Percentiles rank a stretch among this genome's conserved stretches.
Conservation (phyloP, 164 flowering plant genomes). For the grape (Vitis vinifera) region DNA sequence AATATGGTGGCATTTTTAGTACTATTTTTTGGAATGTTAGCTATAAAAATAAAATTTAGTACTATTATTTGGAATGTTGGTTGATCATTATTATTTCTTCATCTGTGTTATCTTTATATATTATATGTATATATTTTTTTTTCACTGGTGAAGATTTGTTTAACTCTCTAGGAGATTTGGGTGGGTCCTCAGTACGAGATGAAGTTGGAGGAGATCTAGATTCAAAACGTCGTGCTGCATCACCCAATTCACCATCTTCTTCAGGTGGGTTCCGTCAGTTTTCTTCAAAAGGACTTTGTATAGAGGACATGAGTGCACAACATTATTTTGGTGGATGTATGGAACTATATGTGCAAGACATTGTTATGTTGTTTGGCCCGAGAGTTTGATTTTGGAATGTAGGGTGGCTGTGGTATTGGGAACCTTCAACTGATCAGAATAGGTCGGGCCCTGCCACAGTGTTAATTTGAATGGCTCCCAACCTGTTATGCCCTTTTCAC, state of each 20-base stretch:
- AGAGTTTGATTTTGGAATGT: slow-evolving; percentile 61
- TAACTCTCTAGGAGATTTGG: slow-evolving; percentile 64
- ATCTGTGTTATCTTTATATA: not conserved
- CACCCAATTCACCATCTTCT: slow-evolving; percentile 82
- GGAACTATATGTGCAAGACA: slow-evolving; percentile 49
- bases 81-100: not conserved
- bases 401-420: slow-evolving; percentile 82
- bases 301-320: slow-evolving; percentile 70
- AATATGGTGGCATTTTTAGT: too few species aligned
- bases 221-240: slow-evolving; percentile 45
- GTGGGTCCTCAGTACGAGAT: slow-evolving; percentile 61
- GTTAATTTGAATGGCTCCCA: slow-evolving; percentile 72
- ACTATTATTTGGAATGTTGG: too few species aligned
- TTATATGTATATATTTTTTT: not conserved
- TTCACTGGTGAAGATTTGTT: slow-evolving; percentile 4
- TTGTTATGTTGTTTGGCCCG: slow-evolving; percentile 56
- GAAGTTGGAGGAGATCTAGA: slow-evolving; percentile 65
- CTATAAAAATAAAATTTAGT: too few species aligned
- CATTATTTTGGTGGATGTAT: slow-evolving; percentile 66
- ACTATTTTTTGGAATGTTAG: too few species aligned
- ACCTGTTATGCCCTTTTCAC: slow-evolving; percentile 52
- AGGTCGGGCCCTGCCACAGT: slow-evolving; percentile 58
- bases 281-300: slow-evolving; percentile 91
- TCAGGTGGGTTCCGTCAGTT: slow-evolving; percentile 99
- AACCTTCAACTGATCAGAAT: slow-evolving; percentile 62